Base-by-base conservation (phyloP, 2,329 filamentous ascomycete species). In the Aureobasidium sp. region DNA sequence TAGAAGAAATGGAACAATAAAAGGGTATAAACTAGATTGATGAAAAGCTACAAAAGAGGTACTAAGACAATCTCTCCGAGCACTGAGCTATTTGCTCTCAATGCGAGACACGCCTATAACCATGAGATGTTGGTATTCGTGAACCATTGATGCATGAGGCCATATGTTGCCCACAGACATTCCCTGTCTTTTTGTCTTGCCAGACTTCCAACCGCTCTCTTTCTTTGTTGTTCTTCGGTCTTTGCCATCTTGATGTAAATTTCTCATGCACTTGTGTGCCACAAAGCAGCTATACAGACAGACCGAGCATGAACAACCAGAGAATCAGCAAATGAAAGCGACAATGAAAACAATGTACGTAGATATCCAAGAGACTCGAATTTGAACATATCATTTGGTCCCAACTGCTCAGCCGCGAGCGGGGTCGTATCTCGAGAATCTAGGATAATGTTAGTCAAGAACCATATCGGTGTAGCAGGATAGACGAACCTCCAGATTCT, bases 401-500 rank as follows among this genome's bases (percentile, higher is more conserved):
- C 23, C 17, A 48, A 6, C n/a, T 17, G 34, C 13, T 60, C 57
- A 60, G 17, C 44, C 57, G 15, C 57, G 57, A 36, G 26, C 44
- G 20, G 44, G 34, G 23, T 51, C 46, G 26, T 60, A 60, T 23
- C 44, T 47, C 12, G 57, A 60, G 36, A 60, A 60, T 29, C 55
- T 58, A 13, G 12, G 4, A n/a, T 15, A 32, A 37, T 13, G 42
- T 58, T 34, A 58, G 55, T 48, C 29, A 48, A 12, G 10, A 47
- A n/a, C 7, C 7, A 27, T 12, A 13, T 10, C 3, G 10, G 5
- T 9, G 1, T 37, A 23, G 20, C 23, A 7, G 26, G n/a, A 34
- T 26, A 23, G 2, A 58, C 55, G 42, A 62, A 97, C 70, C 89
- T 91, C 94, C 94, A 99, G 78, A 99, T 97, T 71, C 94, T 87